A percentile compares a stretch with the other conserved stretches of the same genome.
Evolutionary conservation across 345 rosid genomes (phyloP).

Genomic region (Pseudoturritis turrita): DNA sequence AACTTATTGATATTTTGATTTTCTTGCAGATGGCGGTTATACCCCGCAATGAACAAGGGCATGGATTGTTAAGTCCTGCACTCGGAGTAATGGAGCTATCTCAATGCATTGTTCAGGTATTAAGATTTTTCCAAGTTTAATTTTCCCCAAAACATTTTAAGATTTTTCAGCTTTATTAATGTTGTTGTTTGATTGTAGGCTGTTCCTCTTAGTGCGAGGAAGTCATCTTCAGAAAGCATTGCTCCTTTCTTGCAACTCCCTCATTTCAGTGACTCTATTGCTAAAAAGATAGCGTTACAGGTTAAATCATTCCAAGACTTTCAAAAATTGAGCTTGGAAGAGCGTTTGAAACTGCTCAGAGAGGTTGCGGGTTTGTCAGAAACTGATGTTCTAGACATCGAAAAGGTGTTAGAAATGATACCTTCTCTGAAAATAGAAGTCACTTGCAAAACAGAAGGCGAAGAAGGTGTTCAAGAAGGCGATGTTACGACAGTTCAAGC

Average conservation of each 20-base stretch:
- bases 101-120: constrained; percentile 87
- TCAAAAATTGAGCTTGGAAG: constrained; percentile 51
- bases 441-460: constrained; percentile 90
- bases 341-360: constrained; percentile 67
- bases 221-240: constrained; percentile 68
- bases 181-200: constrained; percentile 48
- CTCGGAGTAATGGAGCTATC: constrained; percentile 87
- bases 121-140: neutral
- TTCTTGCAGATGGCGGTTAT: constrained; percentile 77
- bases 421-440: constrained; percentile 68
- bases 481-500: constrained; percentile 74
- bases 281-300: constrained; percentile 51
- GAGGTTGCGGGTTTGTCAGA: constrained; percentile 68
- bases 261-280: constrained; percentile 59
- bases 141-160: neutral
- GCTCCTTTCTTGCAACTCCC: constrained; percentile 94
- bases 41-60: constrained; percentile 77
- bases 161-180: neutral
- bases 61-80: constrained; percentile 97
- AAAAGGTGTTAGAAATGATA: constrained; percentile 81
- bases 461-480: constrained; percentile 94
- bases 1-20: neutral
- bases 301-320: constrained; percentile 75
- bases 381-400: constrained; percentile 54
- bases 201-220: constrained; percentile 89